phyloP scores from a whole-genome alignment of 2,329 filamentous ascomycete species.

The Talaromyces islandicus region DNA sequence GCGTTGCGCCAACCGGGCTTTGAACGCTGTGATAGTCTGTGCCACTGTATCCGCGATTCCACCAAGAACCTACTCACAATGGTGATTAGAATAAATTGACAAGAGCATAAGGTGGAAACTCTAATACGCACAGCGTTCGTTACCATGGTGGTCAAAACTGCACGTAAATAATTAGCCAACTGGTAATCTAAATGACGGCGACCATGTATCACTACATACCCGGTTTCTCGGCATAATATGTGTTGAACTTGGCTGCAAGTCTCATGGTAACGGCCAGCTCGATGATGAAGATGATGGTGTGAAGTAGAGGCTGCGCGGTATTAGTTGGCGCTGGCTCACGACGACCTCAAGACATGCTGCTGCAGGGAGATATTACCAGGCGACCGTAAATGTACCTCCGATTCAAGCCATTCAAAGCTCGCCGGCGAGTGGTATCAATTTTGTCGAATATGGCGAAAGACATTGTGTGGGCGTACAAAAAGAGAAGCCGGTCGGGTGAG shows the following conservation, averaged over 20 bases:
- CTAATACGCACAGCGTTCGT: constrained; percentile 69
- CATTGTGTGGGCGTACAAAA: background rate
- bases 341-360: background rate
- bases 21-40: constrained; percentile 79
- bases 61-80: constrained; percentile 62
- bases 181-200: background rate
- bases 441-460: constrained; percentile 24
- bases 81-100: background rate
- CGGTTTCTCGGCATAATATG: constrained; percentile 86
- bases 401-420: constrained; percentile 40
- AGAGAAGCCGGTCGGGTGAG: constrained; percentile 9
- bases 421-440: constrained; percentile 35
- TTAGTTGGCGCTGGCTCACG: constrained; percentile 9
- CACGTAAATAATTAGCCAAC: constrained; percentile 14
- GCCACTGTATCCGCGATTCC: constrained; percentile 95
- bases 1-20: constrained; percentile 55
- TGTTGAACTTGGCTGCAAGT: constrained; percentile 81
- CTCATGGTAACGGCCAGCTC: constrained; percentile 83
- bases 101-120: constrained; percentile 18
- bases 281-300: constrained; percentile 76
- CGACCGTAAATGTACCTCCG: constrained; percentile 43
- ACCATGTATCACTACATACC: constrained; percentile 44
- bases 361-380: constrained; percentile 23
- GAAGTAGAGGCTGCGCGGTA: constrained; percentile 68
- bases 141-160: constrained; percentile 97